Evolutionary conservation across 495 filamentous ascomycete species (phyloP), one percentile per base, ranked within the genome.

Genomic region (Aspergillus wentii): DNA sequence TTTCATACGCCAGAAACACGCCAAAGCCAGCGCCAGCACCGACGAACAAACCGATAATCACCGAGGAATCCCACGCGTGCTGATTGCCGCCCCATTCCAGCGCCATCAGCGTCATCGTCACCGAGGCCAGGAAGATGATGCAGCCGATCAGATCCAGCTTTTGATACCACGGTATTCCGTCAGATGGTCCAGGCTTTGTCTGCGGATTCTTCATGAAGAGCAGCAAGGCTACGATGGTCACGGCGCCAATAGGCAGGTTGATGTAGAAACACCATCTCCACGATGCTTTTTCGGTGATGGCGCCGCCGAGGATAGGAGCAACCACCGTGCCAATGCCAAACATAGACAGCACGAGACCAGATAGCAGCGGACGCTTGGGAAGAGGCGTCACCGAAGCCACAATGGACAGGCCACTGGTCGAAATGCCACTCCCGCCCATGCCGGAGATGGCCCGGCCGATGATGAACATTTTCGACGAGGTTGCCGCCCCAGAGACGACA

Each of bases 251-350:
- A 14, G 79, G 78, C 17, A 83, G 52, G 36, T 59, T 79, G 41
- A 83, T 83, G 55, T 73, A 86, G 57, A 88, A 87, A 50, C 83
- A 88, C 83, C 83, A 88, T 34, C 85, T 65, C 85, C 85, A 88
- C 0, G 75, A 78, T 2, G 75, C 57, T 25, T 43, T 30, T 13
- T 58, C 35, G 2, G 63, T 62, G 9, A 71, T 54, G 6, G 51
- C 54, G 19, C 60, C 65, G 18, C 62, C 62, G 2, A 68, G 55
- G 0, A 86, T 55, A 3, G 81, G 82, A 8, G 79, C 81, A 27
- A 80, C 31, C 5, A 56, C 45, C 1, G 46, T 42, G 1, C 43
- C 45, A 13, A 55, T 30, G 11, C 43, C 44, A 19, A 40, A 55
- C n/a, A 46, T 30, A 13, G 43, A 40, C 1, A 11, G 30, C 3